phyloP scores from a whole-genome alignment of 2,329 filamentous ascomycete genomes.

The Colletotrichum siamense region DNA sequence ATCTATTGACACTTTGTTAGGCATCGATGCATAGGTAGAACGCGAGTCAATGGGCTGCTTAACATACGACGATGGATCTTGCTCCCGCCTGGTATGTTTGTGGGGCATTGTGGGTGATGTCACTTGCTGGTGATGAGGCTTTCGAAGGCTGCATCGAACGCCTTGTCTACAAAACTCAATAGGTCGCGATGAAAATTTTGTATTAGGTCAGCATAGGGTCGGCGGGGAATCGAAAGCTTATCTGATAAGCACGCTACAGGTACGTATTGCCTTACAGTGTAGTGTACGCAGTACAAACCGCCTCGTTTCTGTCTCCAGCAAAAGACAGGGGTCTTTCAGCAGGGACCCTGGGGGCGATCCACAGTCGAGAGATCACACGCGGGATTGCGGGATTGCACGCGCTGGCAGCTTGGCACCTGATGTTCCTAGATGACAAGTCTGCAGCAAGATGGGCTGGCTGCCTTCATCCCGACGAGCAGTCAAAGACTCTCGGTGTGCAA shows the following conservation, averaged over 20 bases:
- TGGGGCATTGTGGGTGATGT: slow-evolving; percentile 70
- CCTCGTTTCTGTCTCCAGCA: neutral
- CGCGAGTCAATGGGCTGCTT: neutral
- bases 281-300: neutral
- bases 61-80: slow-evolving; percentile 59
- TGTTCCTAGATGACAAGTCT: neutral
- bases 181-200: neutral
- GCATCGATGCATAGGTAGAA: neutral
- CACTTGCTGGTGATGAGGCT: neutral
- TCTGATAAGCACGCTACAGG: neutral
- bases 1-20: slow-evolving; percentile 38
- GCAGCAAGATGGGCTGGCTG: neutral
- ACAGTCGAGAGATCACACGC: slow-evolving; percentile 9
- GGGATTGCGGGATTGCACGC: slow-evolving; percentile 11
- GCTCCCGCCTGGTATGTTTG: slow-evolving; percentile 77
- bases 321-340: neutral
- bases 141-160: neutral
- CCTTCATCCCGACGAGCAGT: neutral
- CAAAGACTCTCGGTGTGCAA: neutral
- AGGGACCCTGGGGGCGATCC: slow-evolving; percentile 1
- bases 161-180: neutral
- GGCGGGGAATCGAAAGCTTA: neutral
- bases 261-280: neutral
- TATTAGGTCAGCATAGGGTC: slow-evolving; percentile 4
- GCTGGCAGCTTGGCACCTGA: slow-evolving; percentile 22